A percentile compares a stretch with the other conserved stretches of the same genome.
Evolutionary conservation across 2,329 filamentous ascomycete species (phyloP).

Genomic region (Chlorencoelia australis): DNA sequence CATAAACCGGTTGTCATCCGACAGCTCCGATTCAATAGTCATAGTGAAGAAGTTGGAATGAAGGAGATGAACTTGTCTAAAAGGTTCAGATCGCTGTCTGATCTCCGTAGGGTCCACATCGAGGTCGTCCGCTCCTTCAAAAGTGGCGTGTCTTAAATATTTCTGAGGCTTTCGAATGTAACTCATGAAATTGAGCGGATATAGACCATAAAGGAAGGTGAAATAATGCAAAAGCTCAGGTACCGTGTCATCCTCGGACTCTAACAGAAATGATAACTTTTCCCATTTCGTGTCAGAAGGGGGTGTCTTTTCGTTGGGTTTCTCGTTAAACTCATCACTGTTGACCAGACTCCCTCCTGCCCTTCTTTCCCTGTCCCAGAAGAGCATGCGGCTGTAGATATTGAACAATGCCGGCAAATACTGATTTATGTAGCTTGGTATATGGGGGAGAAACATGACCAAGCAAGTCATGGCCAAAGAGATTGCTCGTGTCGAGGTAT

Average conservation of each 20-base stretch:
- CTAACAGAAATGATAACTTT: constrained; percentile 48
- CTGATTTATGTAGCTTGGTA: constrained; percentile 60
- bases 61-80: constrained; percentile 61
- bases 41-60: constrained; percentile 79
- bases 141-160: constrained; percentile 65
- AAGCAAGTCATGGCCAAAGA: constrained; percentile 64
- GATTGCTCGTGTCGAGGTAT: constrained; percentile 69
- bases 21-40: constrained; percentile 71
- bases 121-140: constrained; percentile 59
- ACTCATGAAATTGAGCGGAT: constrained; percentile 77
- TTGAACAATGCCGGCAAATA: constrained; percentile 68
- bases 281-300: constrained; percentile 48
- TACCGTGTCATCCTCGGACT: constrained; percentile 50
- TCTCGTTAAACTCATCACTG: constrained; percentile 11
- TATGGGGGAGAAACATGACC: constrained; percentile 75
- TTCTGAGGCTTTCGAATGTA: constrained; percentile 76
- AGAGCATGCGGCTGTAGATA: constrained; percentile 69
- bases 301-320: constrained; percentile 28
- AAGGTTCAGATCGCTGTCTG: constrained; percentile 63
- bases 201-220: constrained; percentile 72
- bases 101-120: constrained; percentile 73
- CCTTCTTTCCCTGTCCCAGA: constrained; percentile 50
- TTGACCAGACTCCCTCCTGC: constrained; percentile 4
- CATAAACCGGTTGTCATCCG: constrained; percentile 66
- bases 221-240: constrained; percentile 67